phyloP scores from a whole-genome alignment of 2,329 filamentous ascomycete genomes.

The Atkinsonella texensis region DNA sequence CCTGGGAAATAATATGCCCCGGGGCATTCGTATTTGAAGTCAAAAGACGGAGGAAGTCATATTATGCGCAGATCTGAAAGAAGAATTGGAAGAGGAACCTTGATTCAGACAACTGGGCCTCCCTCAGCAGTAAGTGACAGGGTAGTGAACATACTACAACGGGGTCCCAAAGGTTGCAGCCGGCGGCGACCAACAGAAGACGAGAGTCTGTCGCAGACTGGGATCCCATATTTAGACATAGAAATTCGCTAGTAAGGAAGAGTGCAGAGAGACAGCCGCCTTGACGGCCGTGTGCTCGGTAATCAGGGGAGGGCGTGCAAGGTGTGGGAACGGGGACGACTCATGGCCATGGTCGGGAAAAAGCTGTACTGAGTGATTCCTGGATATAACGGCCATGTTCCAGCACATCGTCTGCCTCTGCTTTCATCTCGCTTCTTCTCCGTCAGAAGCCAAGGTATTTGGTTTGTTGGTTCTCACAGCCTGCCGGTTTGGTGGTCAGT shows the following conservation, averaged over 20 bases:
- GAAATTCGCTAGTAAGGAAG: conserved; percentile 5
- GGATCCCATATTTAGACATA: conserved; percentile 3
- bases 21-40: neutral
- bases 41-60: neutral
- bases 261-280: neutral
- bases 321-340: neutral
- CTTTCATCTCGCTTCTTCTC: neutral
- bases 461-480: neutral
- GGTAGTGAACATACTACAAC: neutral
- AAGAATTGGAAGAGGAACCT: neutral
- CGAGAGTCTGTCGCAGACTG: conserved; percentile 4
- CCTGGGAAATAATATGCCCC: neutral
- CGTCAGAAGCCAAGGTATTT: neutral
- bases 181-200: conserved; percentile 6
- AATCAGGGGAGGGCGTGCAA: too few relatives aligned
- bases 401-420: neutral
- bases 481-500: neutral
- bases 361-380: too few relatives aligned
- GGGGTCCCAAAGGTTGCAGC: neutral
- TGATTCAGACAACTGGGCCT: conserved; percentile 2
- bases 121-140: conserved; percentile 1
- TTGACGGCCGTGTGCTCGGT: neutral
- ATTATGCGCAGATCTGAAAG: neutral
- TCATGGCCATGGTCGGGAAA: neutral
- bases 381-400: too few relatives aligned